Percentiles rank a stretch among this genome's conserved stretches.
These are phyloP conservation scores for Exobasidium cylindrosporum DNA, from an alignment of 1,284 basidiomycete genomes.

Conservation along the genomic window DNA sequence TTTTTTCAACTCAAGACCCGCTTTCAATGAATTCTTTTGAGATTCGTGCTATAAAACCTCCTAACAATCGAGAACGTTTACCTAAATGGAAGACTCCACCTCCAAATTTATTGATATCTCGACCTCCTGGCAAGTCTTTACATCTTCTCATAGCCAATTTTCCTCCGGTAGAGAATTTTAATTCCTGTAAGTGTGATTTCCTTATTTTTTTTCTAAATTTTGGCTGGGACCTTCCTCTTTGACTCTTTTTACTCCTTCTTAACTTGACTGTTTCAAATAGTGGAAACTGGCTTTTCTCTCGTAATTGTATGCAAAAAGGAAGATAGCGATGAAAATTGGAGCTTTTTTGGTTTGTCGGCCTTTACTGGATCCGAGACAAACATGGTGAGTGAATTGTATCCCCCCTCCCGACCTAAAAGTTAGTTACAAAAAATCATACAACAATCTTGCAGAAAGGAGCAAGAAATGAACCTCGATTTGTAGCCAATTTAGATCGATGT, in stretches of 20 bases:
- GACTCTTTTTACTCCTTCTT: too few species aligned
- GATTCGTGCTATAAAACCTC: not conserved
- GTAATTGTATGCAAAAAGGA: not conserved
- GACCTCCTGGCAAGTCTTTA: not conserved
- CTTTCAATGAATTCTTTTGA: not conserved
- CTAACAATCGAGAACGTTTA: not conserved
- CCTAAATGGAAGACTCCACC: not conserved
- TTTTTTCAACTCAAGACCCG: not conserved
- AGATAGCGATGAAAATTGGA: not conserved
- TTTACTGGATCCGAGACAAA: not conserved
- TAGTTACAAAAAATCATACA: not conserved
- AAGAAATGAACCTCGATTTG: not conserved
- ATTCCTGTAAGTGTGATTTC: not conserved
- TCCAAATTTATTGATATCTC: not conserved
- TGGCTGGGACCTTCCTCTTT: too few species aligned
- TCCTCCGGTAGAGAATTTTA: not conserved
- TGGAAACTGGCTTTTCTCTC: not conserved
- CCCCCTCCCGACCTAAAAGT: too few species aligned
- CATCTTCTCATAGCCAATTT: not conserved
- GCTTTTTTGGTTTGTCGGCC: not conserved
- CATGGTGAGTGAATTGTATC: not conserved
- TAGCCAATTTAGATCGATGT: not conserved
- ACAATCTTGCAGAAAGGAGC: not conserved
- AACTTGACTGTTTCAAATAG: too few species aligned
- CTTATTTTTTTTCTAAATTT: too few species aligned